Evolutionary conservation across 2,329 filamentous ascomycete species (phyloP), one percentile per base, ranked within the genome.

Genomic region (Fusarium xyrophilum): DNA sequence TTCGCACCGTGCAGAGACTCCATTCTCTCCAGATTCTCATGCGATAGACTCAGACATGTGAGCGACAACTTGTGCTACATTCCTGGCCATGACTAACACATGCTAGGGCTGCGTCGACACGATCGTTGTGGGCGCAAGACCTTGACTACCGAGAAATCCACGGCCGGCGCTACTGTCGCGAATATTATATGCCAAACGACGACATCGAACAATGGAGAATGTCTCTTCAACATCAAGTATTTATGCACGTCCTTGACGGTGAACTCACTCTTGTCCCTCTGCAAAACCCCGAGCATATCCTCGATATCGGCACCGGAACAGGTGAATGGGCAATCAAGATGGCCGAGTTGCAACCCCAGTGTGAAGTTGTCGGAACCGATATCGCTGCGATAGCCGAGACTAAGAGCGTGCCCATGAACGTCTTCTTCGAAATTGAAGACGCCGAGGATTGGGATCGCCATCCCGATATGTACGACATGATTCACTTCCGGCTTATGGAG

Each of bases 101-200:
- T 39, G 15, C 28, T 53, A 82, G 80, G 56, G 78, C 78, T 60
- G 79, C 80, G 3, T 82, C 83, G 15, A 85, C 83, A 21, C 78
- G 82, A 48, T 85, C 83, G n/a, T 73, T 85, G 51, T 83, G 81
- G 73, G 82, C 81, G 40, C 76, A 79, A 60, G 83, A 85, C 65
- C 80, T 90, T 33, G 83, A 88, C 73, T 85, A 86, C 67, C 80
- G 86, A 56, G 79, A 85, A 63, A 87, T 90, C 65, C 85, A 91
- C 76, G 86, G 83, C 43, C 85, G 89, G 25, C 83, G 89, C 68
- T 89, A 88, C 73, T 88, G 89, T 72, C 81, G 85, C 35, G 82
- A 82, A 35, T 91, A 90, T 72, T 88, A 82, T 75, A 88, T 90
- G 83, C 89, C 89, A 17, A 90, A 89, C 75, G 89, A 91, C 71